Conservation (phyloP, 116 monocot genomes). For the Cymodocea nodosa region DNA sequence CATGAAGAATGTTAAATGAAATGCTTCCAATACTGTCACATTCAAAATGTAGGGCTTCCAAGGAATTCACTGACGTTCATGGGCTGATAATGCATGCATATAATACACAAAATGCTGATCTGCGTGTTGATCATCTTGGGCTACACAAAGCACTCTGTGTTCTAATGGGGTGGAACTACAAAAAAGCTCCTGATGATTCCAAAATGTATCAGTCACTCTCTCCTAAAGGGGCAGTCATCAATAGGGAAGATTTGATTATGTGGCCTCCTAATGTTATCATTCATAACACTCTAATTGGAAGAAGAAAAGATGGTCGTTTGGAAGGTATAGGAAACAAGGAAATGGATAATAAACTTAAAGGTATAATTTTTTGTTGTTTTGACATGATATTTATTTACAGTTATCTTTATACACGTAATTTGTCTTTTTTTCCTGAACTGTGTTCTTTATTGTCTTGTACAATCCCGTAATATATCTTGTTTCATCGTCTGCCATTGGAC, state of each 20-base stretch:
- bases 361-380: constrained; percentile 27
- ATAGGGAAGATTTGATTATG: constrained; percentile 84
- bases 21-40: background rate
- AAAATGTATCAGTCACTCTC: constrained; percentile 72
- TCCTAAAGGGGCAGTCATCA: constrained; percentile 45
- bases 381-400: background rate
- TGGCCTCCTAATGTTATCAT: constrained; percentile 90
- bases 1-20: background rate
- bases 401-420: no score
- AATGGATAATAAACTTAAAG: constrained; percentile 85
- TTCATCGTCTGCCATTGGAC: no score
- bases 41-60: constrained; percentile 64
- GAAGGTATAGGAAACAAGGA: constrained; percentile 93
- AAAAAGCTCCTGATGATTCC: constrained; percentile 56
- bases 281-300: constrained; percentile 63
- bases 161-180: constrained; percentile 88
- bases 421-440: no score
- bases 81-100: constrained; percentile 73
- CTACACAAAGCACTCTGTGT: constrained; percentile 92
- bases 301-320: constrained; percentile 62
- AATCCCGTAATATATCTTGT: no score
- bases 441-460: no score
- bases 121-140: constrained; percentile 73
- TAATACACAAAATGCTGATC: constrained; percentile 40
- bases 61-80: constrained; percentile 72